Evolutionary conservation across 495 filamentous ascomycete genomes (phyloP).

Genomic region (Podospora didyma): DNA sequence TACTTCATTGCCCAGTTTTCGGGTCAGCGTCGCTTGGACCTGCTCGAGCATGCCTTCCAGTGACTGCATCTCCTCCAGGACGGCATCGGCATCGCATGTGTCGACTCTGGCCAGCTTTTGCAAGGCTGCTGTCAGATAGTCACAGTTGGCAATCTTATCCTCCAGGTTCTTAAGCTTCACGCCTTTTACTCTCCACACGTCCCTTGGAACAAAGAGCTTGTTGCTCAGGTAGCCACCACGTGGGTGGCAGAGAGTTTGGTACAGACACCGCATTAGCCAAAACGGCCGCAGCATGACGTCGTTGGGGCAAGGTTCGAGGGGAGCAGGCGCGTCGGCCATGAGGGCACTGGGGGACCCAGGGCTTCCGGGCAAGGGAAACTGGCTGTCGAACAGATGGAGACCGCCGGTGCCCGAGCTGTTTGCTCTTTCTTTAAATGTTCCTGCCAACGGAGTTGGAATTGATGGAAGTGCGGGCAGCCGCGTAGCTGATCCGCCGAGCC

Average conservation of each 20-base stretch:
- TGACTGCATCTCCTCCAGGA: constrained; percentile 93
- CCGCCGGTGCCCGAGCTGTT: constrained; percentile 59
- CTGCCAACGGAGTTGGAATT: constrained; percentile 65
- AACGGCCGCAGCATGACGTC: constrained; percentile 85
- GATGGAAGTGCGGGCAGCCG: constrained; percentile 51
- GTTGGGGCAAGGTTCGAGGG: constrained; percentile 87
- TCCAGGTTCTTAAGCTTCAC: constrained; percentile 88
- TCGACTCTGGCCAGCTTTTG: constrained; percentile 79
- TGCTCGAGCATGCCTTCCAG: constrained; percentile 84
- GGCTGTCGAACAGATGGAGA: constrained; percentile 77
- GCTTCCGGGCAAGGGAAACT: constrained; percentile 70
- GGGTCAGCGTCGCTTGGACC: constrained; percentile 67
- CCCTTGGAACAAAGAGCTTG: constrained; percentile 84
- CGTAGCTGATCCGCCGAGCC: constrained; percentile 40
- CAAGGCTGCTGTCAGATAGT: constrained; percentile 85
- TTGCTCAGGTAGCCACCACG: constrained; percentile 88
- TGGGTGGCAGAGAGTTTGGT: constrained; percentile 87
- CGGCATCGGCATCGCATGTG: constrained; percentile 81
- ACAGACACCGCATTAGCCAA: constrained; percentile 92
- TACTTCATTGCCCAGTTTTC: constrained; percentile 88
- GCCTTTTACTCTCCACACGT: constrained; percentile 90
- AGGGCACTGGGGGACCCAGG: constrained; percentile 63
- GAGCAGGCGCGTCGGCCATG: constrained; percentile 53
- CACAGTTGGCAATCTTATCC: constrained; percentile 92
- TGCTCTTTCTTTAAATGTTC: constrained; percentile 49